These are phyloP conservation scores for Ormosia emarginata DNA, from an alignment of 306 rosid genomes.

Conservation along the genomic window DNA sequence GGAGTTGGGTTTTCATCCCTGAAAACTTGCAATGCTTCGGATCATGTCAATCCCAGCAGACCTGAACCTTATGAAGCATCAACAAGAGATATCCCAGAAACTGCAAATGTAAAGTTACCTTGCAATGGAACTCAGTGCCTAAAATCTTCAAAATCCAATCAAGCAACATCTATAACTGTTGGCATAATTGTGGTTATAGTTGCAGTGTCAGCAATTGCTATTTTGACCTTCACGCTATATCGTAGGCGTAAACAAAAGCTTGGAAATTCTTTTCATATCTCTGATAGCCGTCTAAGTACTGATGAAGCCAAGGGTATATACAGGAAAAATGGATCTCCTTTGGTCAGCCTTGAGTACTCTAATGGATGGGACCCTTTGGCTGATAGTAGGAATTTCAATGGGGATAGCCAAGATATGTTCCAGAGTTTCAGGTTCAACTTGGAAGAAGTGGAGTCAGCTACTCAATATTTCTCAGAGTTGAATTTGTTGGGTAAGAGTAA, in stretches of 20 bases:
- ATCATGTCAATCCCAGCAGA: constrained; percentile 28
- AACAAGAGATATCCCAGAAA: constrained; percentile 65
- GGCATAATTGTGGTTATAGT: constrained; percentile 46
- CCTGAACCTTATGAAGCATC: constrained; percentile 64
- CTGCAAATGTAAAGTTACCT: constrained; percentile 69
- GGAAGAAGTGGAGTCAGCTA: constrained; percentile 89
- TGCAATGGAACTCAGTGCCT: constrained; percentile 65
- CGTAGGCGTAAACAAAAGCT: constrained; percentile 71
- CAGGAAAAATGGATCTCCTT: constrained; percentile 76
- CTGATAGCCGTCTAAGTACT: constrained; percentile 40
- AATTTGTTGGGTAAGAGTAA: constrained; percentile 76
- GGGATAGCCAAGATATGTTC: constrained; percentile 42
- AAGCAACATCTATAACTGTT: constrained; percentile 45
- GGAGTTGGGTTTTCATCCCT: constrained; percentile 66
- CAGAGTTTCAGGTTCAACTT: constrained; percentile 71
- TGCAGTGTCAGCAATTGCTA: constrained; percentile 56
- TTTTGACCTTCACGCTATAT: constrained; percentile 47
- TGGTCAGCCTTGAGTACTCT: constrained; percentile 79
- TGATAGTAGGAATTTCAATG: constrained; percentile 42
- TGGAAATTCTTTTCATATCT: constrained; percentile 36
- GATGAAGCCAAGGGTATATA: constrained; percentile 42
- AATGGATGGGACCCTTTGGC: constrained; percentile 78
- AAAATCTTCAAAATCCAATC: constrained; percentile 44
- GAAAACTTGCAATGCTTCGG: constrained; percentile 51
- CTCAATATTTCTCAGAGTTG: constrained; percentile 75